Evolutionary conservation across 1,284 basidiomycete species (phyloP).

Genomic region (Puccinia sorghi): DNA sequence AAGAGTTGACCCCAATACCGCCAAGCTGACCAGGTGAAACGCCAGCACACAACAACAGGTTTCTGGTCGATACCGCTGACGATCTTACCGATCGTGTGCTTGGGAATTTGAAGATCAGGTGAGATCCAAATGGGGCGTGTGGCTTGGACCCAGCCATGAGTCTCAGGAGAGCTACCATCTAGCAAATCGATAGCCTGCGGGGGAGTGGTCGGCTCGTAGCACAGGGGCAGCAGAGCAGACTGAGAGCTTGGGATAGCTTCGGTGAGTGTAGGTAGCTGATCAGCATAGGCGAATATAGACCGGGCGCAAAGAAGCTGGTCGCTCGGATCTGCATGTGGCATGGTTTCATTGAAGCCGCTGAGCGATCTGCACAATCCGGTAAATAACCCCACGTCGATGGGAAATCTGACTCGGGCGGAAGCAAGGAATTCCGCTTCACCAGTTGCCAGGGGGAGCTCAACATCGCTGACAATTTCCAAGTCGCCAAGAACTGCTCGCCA

Average conservation of each 20-base stretch:
- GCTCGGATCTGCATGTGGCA: background rate
- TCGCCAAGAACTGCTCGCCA: slow-evolving; percentile 39
- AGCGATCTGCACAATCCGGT: slow-evolving; percentile 41
- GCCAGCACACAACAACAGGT: slow-evolving; percentile 45
- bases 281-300: slow-evolving; percentile 33
- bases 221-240: slow-evolving; percentile 37
- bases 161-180: slow-evolving; percentile 26
- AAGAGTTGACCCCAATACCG: slow-evolving; percentile 44
- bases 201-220: slow-evolving; percentile 36
- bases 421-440: slow-evolving; percentile 38
- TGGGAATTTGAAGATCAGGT: slow-evolving; percentile 41
- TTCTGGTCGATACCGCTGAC: slow-evolving; percentile 40
- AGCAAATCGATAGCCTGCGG: slow-evolving; percentile 5
- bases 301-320: slow-evolving; percentile 23
- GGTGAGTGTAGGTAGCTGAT: slow-evolving; percentile 42
- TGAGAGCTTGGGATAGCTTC: slow-evolving; percentile 38
- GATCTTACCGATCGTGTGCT: slow-evolving; percentile 32
- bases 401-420: slow-evolving; percentile 33
- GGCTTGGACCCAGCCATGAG: slow-evolving; percentile 43
- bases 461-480: slow-evolving; percentile 13
- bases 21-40: slow-evolving; percentile 47
- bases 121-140: slow-evolving; percentile 46
- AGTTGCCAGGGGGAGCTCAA: slow-evolving; percentile 21
- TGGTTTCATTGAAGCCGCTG: slow-evolving; percentile 45
- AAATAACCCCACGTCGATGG: slow-evolving; percentile 40